Evolutionary conservation across 805 yeast species (phyloP), one percentile per base, ranked within the genome.

Genomic region (Candida nanaspora): DNA sequence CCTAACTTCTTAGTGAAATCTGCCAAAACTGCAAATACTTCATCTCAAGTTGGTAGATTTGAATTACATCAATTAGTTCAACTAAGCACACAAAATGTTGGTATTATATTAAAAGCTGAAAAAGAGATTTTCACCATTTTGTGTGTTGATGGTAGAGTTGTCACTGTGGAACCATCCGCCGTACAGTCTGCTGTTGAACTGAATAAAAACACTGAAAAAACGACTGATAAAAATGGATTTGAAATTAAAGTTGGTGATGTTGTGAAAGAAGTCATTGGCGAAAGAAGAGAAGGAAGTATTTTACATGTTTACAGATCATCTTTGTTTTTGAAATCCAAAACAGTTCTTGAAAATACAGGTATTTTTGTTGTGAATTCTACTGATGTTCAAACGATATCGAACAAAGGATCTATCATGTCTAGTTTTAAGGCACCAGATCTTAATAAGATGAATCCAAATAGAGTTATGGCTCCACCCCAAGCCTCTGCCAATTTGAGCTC

Each of bases 161-260:
- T 82, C 26, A 72, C 78, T 3, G 75, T 87, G 22, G 73, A 82
- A 25, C 94, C 96, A 21, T 76, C 84, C 7, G 79, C 94, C n/a
- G 85, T 93, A 47, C 78, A 87, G 26, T 74, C 86, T 48, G 86
- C 86, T 56, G 72, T 91, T 35, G 74, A 74, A n/a, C 52, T 75
- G 11, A 69, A 74, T 39, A 70, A 73, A 41, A 78, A 83, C 51
- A 83, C 86, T 41, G 82, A 84, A 46, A 80, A 86, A 41, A 86
- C 96, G 3, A 83, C 96, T 0, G 98, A 93, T 60, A 72, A 76
- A 44, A 74, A 75, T 44, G 98, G 98, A 36, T 73, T 80, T 38
- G 91, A 93, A 48, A 78, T 93, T 41, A 79, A 82, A 42, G 80
- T 86, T 30, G 97, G 97, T 38, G 98, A 93, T 57, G 81, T 93